phyloP scores from a whole-genome alignment of 2,329 filamentous ascomycete genomes.

The Fusarium paranaense region DNA sequence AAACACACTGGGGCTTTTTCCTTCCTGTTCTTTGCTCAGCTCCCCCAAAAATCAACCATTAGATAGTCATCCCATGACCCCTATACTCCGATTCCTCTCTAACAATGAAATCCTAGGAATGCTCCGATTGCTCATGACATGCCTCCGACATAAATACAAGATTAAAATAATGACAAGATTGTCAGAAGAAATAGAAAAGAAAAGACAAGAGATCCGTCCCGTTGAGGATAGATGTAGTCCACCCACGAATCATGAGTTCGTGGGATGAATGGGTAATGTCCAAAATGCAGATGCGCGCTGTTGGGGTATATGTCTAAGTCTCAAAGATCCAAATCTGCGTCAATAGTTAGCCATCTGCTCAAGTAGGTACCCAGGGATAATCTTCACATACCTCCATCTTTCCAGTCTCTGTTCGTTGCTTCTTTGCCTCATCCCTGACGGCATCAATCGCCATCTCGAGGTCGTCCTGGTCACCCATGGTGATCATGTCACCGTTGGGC shows the following conservation, averaged over 20 bases:
- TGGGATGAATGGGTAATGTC: constrained; percentile 29
- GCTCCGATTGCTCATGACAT: constrained; percentile 19
- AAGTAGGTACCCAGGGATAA: neutral
- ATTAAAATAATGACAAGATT: constrained; percentile 28
- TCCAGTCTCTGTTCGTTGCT: constrained; percentile 82
- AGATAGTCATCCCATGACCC: constrained; percentile 21
- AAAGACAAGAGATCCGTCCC: constrained; percentile 8
- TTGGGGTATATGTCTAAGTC: constrained; percentile 49
- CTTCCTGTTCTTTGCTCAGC: constrained; percentile 19
- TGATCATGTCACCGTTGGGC: constrained; percentile 89
- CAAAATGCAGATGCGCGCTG: constrained; percentile 39
- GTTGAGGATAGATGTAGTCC: constrained; percentile 6
- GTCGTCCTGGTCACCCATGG: constrained; percentile 96
- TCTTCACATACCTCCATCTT: constrained; percentile 87
- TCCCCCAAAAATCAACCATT: constrained; percentile 18
- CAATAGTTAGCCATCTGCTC: constrained; percentile 39
- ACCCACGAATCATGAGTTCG: constrained; percentile 29
- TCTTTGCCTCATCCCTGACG: constrained; percentile 75
- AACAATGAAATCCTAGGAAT: constrained; percentile 28
- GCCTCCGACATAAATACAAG: constrained; percentile 27
- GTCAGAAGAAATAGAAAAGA: constrained; percentile 6
- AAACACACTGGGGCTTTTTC: constrained; percentile 11
- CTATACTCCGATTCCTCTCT: constrained; percentile 33
- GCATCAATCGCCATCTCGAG: constrained; percentile 85
- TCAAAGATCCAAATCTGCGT: constrained; percentile 62